Percentiles rank a stretch among this genome's conserved stretches.
phyloP scores from a whole-genome alignment of 257 asterid genomes.

The Salvia miltiorrhiza region DNA sequence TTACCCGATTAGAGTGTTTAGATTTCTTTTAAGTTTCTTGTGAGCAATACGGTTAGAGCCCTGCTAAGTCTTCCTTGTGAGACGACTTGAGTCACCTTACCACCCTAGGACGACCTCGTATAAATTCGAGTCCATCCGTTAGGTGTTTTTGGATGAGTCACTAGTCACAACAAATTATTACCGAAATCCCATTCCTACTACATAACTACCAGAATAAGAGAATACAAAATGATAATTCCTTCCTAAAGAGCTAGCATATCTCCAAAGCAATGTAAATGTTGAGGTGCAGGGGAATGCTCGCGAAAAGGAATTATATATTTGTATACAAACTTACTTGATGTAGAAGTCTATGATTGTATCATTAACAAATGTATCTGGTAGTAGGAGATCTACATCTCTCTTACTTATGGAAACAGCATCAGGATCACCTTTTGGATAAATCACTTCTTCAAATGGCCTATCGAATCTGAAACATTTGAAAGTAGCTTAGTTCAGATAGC shows the following conservation, averaged over 20 bases:
- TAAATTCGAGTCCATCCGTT: no score
- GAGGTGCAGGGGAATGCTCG: neutral
- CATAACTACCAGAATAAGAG: neutral
- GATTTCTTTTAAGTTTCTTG: no score
- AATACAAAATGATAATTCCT: neutral
- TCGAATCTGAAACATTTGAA: constrained; percentile 53
- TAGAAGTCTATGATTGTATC: constrained; percentile 94
- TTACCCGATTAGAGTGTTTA: no score
- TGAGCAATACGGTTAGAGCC: no score
- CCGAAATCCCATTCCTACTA: neutral
- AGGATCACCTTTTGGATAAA: constrained; percentile 88
- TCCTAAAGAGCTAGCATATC: neutral
- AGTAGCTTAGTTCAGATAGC: constrained; percentile 17
- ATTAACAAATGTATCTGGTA: constrained; percentile 86
- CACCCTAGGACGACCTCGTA: no score
- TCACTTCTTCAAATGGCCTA: constrained; percentile 72
- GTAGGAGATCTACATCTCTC: constrained; percentile 80
- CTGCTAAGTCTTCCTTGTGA: no score
- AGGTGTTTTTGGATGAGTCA: no score
- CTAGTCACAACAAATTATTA: neutral
- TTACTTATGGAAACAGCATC: constrained; percentile 87
- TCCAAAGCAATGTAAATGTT: constrained; percentile 6
- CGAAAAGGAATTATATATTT: neutral
- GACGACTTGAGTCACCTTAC: no score
- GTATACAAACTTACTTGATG: constrained; percentile 64